Evolutionary conservation across 305 asterid species (phyloP), one percentile per base, ranked within the genome.

Genomic region (Fraxinus dipetala): DNA sequence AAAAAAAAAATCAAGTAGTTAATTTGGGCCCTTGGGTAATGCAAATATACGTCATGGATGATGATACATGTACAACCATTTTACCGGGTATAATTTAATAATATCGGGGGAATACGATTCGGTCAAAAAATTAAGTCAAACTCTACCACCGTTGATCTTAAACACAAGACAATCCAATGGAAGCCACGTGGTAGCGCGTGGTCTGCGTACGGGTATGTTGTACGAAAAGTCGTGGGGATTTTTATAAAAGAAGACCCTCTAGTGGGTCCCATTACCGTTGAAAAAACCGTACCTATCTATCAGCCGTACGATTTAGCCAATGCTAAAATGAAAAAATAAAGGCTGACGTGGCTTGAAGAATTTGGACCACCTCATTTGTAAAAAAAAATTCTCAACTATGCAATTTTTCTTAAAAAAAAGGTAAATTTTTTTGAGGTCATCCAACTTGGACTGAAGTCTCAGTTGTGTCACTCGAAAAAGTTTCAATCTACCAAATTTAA

Each of bases 151-250:
- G 84, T 84, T 26, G 38, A 18, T 26, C 5, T 10, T 0, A 0
- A 24, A 51, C 78, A 80, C 18, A 1, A 31, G 65, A 1, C 69
- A 61, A 14, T 65, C 56, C 9, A 4, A 1, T 13, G 13, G 11
- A 10, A 10, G 63, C 83, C 83, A 83, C 31, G 82, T 67, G 82
- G 69, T 63, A 40, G 65, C 20, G 32, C 65, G 85, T 84, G 85
- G 84, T 14, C 75, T 6, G 81, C 72, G 85, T 84, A 86, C 87
- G 84, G 87, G 22, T 28, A 6, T 51, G 73, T 24, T 30, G 87
- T 86, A 86, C 85, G 84, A 86, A 78, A 80, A 48, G n/a, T 24
- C 22, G 18, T 40, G 26, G 45, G 14, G 73, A 72, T 51, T 65
- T 3, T 14, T 45, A 56, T 16, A 34, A 51, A 72, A 7, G 13